Percentiles rank a stretch among this genome's conserved stretches.
Evolutionary conservation across 345 rosid species (phyloP).

Genomic region (Syzygium jambos): DNA sequence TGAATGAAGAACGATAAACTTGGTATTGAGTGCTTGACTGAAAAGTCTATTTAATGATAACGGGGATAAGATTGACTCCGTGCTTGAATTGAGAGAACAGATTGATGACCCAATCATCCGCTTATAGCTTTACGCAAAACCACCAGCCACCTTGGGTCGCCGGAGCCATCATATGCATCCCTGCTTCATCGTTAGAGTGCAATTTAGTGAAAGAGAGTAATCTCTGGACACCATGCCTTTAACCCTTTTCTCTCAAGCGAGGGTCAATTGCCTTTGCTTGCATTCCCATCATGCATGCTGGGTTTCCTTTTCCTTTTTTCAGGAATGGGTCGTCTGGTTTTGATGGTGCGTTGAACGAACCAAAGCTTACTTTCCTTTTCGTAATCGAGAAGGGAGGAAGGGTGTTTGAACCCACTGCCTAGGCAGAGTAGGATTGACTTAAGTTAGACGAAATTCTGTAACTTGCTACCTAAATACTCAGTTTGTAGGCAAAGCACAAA

Average conservation of each 20-base stretch:
- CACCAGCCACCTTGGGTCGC: background rate
- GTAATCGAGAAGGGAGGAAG: background rate
- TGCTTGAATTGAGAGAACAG: background rate
- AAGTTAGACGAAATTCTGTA: background rate
- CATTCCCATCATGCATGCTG: too few relatives aligned
- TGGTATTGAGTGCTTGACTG: background rate
- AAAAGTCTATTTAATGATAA: background rate
- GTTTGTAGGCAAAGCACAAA: background rate
- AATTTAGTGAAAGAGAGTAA: background rate
- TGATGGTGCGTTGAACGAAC: background rate
- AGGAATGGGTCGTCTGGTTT: background rate
- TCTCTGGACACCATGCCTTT: background rate
- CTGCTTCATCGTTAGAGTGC: background rate
- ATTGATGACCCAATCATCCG: background rate
- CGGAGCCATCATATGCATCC: background rate
- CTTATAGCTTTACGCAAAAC: background rate
- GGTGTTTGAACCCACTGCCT: background rate
- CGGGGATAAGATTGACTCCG: background rate
- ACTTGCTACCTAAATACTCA: background rate
- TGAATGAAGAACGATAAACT: background rate
- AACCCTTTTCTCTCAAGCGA: background rate
- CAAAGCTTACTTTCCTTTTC: background rate
- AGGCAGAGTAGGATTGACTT: background rate
- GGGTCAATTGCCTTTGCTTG: too few relatives aligned
- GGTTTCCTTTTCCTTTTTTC: background rate